A percentile compares a stretch with the other conserved stretches of the same genome.
Conservation (phyloP, 1,284 basidiomycete species). For the Ustilago lituana region DNA sequence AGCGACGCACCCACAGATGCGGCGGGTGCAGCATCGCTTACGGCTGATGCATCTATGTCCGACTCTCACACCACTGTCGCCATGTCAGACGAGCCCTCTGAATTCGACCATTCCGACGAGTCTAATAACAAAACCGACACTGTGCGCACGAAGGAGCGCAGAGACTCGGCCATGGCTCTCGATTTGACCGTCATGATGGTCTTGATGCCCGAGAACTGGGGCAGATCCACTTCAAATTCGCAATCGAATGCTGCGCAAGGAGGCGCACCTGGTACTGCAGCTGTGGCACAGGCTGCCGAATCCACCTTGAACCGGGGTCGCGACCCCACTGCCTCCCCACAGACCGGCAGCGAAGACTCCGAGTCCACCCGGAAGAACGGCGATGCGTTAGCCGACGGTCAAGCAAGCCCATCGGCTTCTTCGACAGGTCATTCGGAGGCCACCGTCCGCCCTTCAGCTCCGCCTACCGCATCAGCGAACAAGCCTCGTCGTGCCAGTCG, state of each 20-base stretch:
- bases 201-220: slow-evolving; percentile 47
- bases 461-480: slow-evolving; percentile 25
- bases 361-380: slow-evolving; percentile 3
- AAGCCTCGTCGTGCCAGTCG: slow-evolving; percentile 34
- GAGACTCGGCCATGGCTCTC: slow-evolving; percentile 57
- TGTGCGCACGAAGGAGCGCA: slow-evolving; percentile 17
- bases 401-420: slow-evolving; percentile 34
- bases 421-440: slow-evolving; percentile 44
- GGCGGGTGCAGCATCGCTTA: neutral
- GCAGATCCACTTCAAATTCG: slow-evolving; percentile 7
- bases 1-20: slow-evolving; percentile 4
- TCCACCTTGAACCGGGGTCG: slow-evolving; percentile 42
- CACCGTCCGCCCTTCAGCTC: slow-evolving; percentile 33
- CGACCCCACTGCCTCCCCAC: slow-evolving; percentile 17
- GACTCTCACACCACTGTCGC: slow-evolving; percentile 8
- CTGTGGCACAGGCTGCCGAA: slow-evolving; percentile 49
- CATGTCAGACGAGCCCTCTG: slow-evolving; percentile 15
- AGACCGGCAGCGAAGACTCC: slow-evolving; percentile 8
- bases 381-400: slow-evolving; percentile 19
- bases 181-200: slow-evolving; percentile 59
- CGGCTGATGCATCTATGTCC: slow-evolving; percentile 1
- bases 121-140: neutral
- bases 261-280: slow-evolving; percentile 35
- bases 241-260: slow-evolving; percentile 7
- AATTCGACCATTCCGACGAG: neutral